Evolutionary conservation across 768 basidiomycete genomes (phyloP), one percentile per base, ranked within the genome.

Genomic region (Crepidotus variabilis): DNA sequence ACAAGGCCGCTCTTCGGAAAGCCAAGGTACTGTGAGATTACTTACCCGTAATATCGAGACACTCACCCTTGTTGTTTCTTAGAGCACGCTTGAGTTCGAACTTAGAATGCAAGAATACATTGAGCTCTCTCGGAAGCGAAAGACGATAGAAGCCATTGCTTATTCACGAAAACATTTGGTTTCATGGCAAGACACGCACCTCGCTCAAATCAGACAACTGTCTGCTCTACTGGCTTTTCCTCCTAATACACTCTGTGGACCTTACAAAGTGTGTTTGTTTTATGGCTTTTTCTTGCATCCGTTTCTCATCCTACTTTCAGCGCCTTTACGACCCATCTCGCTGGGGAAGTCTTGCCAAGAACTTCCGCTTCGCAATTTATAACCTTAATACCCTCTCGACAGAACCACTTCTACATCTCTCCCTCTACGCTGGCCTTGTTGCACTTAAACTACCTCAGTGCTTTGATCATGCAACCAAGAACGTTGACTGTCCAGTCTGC

Each of bases 51-150:
- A 32, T 54, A 55, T 3, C 28, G 8, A 28, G 28, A 8, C 28
- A 8, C 28, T 28, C 8, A 28, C 8, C 28, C 28, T 4, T 28
- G 28, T 8, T 28, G 28, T 28, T 4, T 28, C 3, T 47, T 71
- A 98, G 94, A 94, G 89, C 73, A 88, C 92, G 8, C 84, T 99
- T 46, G 97, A 99, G 75, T 98, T 98, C 70, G 90, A 94, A 61
- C 84, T 99, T 48, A 86, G 97, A 47, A 79, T 97, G 43, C 97
- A 99, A 72, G 94, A 98, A 71, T 98, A 89, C 69, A 94, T 98
- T 66, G 97, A 99, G 71, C 80, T 99, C 5, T 84, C 87, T 33
- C 79, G 97, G 34, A 72, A 77, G 2, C 69, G 84, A 34, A 85
- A 86, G 67, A 76, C 74, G 9, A 65, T 75, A 47, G 89, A 90